Evolutionary conservation across 1,284 basidiomycete species (phyloP).

Genomic region (Cerrena zonata): DNA sequence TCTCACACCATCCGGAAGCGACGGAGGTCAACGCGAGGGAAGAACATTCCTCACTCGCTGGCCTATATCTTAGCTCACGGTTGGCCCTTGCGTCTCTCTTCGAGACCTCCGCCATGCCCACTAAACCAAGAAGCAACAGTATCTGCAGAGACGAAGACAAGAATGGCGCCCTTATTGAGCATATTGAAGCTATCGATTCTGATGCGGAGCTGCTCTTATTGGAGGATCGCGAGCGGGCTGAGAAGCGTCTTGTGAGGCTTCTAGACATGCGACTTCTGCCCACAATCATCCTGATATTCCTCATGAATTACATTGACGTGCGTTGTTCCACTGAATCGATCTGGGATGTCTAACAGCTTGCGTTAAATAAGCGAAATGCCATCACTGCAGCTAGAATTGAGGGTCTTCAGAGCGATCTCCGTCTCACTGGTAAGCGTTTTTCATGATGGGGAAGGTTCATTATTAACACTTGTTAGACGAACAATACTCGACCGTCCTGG

Average conservation of each 20-base stretch:
- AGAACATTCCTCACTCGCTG: too few relatives aligned
- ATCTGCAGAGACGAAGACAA: slow-evolving; percentile 11
- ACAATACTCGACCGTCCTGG: slow-evolving; percentile 54
- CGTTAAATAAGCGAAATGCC: slow-evolving; percentile 48
- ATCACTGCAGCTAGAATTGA: slow-evolving; percentile 56
- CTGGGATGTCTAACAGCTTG: too few relatives aligned
- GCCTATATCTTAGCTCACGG: too few relatives aligned
- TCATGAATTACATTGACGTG: slow-evolving; percentile 71
- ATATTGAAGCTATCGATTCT: slow-evolving; percentile 9
- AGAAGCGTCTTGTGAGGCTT: slow-evolving; percentile 35
- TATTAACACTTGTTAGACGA: slow-evolving; percentile 34
- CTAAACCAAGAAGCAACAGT: too few relatives aligned
- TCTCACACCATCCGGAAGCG: too few relatives aligned
- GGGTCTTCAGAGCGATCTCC: slow-evolving; percentile 54
- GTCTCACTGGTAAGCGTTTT: slow-evolving; percentile 37
- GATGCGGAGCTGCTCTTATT: slow-evolving; percentile 25
- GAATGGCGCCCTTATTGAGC: slow-evolving; percentile 12
- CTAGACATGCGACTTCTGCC: slow-evolving; percentile 56
- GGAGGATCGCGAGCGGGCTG: slow-evolving; percentile 21
- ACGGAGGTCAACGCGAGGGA: too few relatives aligned
- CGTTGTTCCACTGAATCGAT: slow-evolving; percentile 5
- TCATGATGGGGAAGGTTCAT: too few relatives aligned
- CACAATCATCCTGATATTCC: slow-evolving; percentile 54
- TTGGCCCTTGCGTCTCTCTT: too few relatives aligned
- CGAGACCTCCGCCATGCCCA: too few relatives aligned